Conservation (phyloP, 768 basidiomycete genomes). For the Steccherinum ochraceum region DNA sequence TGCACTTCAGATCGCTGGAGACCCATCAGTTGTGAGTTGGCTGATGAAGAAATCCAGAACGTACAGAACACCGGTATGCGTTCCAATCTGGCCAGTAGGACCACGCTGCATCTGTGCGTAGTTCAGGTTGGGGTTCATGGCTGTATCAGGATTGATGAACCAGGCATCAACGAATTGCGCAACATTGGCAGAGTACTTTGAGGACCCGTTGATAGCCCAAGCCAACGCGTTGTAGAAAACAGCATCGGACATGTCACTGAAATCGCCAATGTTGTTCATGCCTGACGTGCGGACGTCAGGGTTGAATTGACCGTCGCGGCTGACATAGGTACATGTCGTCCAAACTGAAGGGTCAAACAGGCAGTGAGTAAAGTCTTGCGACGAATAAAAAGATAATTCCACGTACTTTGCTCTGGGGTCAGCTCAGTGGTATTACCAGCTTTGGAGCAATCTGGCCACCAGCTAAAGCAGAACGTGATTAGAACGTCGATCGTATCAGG, state of each 20-base stretch:
- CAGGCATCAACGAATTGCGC: slow-evolving; percentile 45
- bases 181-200: slow-evolving; percentile 35
- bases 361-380: slow-evolving; percentile 2
- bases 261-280: slow-evolving; percentile 48
- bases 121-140: slow-evolving; percentile 61
- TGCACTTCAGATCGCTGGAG: slow-evolving; percentile 48
- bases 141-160: slow-evolving; percentile 51
- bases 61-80: slow-evolving; percentile 52
- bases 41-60: slow-evolving; percentile 9
- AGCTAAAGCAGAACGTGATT: slow-evolving; percentile 29
- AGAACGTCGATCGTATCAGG: no score
- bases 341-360: slow-evolving; percentile 39
- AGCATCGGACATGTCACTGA: slow-evolving; percentile 50
- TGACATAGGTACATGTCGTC: slow-evolving; percentile 51
- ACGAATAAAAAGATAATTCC: no score
- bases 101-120: slow-evolving; percentile 28
- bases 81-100: slow-evolving; percentile 23
- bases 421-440: slow-evolving; percentile 54
- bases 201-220: slow-evolving; percentile 38
- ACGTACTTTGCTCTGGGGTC: slow-evolving; percentile 44
- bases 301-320: slow-evolving; percentile 56
- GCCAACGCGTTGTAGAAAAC: slow-evolving; percentile 58
- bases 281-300: slow-evolving; percentile 44
- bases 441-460: slow-evolving; percentile 57
- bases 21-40: not conserved